These are phyloP conservation scores for Xylaria acuta DNA, from an alignment of 495 filamentous ascomycete species.

Conservation along the genomic window DNA sequence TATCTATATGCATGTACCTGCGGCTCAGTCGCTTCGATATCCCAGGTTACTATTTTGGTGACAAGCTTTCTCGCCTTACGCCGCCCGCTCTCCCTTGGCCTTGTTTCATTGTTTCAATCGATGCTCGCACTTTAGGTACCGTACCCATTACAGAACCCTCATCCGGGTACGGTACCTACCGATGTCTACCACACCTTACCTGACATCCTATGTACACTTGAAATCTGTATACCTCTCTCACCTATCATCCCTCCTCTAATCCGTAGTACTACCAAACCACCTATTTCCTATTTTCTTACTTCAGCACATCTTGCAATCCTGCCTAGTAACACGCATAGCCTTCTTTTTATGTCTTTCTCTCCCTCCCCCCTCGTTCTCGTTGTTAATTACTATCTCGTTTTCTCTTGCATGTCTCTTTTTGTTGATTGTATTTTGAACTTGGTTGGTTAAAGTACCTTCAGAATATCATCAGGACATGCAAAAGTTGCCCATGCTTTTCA, in stretches of 20 bases:
- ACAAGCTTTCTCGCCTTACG: conserved; percentile 26
- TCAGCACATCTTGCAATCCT: conserved; percentile 22
- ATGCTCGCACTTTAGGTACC: conserved; percentile 15
- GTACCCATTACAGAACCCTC: neutral
- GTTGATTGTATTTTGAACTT: neutral
- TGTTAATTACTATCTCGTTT: neutral
- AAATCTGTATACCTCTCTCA: conserved; percentile 15
- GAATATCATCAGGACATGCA: neutral
- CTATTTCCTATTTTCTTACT: conserved; percentile 21
- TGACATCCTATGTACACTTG: neutral
- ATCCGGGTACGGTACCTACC: conserved; percentile 3
- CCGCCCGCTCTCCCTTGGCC: conserved; percentile 19
- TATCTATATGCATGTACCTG: conserved; percentile 26
- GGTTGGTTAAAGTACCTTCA: neutral
- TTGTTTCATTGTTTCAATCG: conserved; percentile 25
- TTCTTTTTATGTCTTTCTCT: conserved; percentile 15
- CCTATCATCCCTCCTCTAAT: conserved; percentile 15
- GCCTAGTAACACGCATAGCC: conserved; percentile 18
- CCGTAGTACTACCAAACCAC: conserved; percentile 2
- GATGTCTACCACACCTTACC: neutral
- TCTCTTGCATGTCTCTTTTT: neutral
- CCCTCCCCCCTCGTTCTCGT: neutral
- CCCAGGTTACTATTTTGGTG: conserved; percentile 30
- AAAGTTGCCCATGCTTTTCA: neutral
- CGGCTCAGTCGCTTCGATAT: conserved; percentile 30